Evolutionary conservation across 1,139 yeast genomes (phyloP), one percentile per base, ranked within the genome.

Genomic region (Hyphopichia wangnamkhiaoensis): DNA sequence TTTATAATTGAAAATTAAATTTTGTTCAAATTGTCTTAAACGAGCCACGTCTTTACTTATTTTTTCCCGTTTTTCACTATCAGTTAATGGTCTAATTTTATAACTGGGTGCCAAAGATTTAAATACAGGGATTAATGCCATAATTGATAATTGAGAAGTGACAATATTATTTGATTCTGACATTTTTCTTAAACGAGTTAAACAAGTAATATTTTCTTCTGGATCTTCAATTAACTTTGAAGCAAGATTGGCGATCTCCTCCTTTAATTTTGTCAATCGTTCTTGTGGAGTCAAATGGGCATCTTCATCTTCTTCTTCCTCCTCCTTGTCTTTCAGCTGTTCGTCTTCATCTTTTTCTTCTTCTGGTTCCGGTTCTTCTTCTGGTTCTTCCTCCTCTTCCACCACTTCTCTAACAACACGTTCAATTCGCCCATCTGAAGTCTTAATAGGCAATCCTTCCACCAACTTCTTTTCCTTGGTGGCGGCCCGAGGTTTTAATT

Each of bases 71-170:
- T 80, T 81, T 59, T 93, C 98, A 1, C 79, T 61, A 13, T 89
- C 97, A 1, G 89, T 76, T 39, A 93, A 68, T 2, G 95, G 84
- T 57, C 96, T 75, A 43, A 93, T 90, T 48, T 83, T 77, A 61
- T 93, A 93, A 3, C 94, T 84, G 1, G 98, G 98, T 3, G 95
- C 83, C 39, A 93, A 76, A 41, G 84, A 78, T 54, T 87, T 89
- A 71, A 88, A 89, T 4, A 89, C 87, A 1, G 95, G 90, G 3
- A 90, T 83, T 43, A 91, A 72, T 0, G 98, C 83, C 50, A 90
- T 68, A 42, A 88, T 67, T 0, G 96, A 79, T 42, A 89, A 72
- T 60, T 86, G 90, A 41, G 86, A 74, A 5, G 89, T 82, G 40
- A 80, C 82, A 33, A 82, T 71, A 50, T 84, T 81, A 50, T 74